These are phyloP conservation scores for Fusarium stilboides DNA, from an alignment of 2,329 filamentous ascomycete species.

Conservation along the genomic window DNA sequence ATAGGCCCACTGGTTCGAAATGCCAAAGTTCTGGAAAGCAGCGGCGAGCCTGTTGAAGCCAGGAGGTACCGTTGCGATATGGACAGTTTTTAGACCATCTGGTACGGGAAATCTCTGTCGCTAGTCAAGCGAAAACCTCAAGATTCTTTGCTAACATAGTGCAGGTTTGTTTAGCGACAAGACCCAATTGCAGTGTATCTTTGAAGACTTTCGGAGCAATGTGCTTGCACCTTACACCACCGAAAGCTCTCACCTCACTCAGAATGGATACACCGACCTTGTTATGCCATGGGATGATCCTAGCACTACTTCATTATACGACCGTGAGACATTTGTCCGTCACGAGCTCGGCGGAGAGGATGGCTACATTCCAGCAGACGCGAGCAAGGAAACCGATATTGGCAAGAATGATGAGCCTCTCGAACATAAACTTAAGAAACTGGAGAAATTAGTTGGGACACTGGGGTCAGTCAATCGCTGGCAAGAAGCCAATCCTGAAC, in stretches of 20 bases:
- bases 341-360: not conserved
- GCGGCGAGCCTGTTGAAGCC: slow-evolving; percentile 12
- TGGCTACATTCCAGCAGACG: rapidly evolving
- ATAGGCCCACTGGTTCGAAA: slow-evolving; percentile 28
- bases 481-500: slow-evolving; percentile 1
- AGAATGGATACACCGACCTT: slow-evolving; percentile 10
- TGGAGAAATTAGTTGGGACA: not conserved
- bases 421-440: not conserved
- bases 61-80: slow-evolving; percentile 17
- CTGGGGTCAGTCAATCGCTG: slow-evolving; percentile 1
- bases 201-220: not conserved
- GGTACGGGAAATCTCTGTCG: not conserved
- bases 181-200: not conserved
- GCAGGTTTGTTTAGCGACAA: not conserved
- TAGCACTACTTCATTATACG: not conserved
- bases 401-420: rapidly evolving
- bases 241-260: not conserved
- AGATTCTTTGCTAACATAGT: not conserved
- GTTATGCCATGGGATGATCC: slow-evolving; percentile 22
- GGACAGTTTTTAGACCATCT: not conserved
- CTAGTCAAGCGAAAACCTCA: rapidly evolving
- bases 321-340: not conserved
- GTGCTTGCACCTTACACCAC: not conserved
- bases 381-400: rapidly evolving
- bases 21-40: slow-evolving; percentile 15